Percentiles rank a stretch among this genome's conserved stretches.
Conservation (phyloP, 164 flowering plant species). For the Vitis labrusca region DNA sequence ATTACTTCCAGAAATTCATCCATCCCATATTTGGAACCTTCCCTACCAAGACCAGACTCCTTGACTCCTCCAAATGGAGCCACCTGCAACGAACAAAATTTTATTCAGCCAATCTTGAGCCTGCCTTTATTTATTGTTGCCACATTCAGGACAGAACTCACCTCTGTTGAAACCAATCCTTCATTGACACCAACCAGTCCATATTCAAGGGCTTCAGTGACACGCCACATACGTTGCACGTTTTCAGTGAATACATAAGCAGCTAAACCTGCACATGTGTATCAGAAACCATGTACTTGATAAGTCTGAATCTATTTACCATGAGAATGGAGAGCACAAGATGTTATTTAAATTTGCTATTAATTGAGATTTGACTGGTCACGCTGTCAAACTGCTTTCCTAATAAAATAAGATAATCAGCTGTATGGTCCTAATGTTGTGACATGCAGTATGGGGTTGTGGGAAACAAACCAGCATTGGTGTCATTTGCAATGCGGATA, state of each 20-base stretch:
- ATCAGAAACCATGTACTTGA: neutral
- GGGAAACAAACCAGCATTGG: conserved; percentile 68
- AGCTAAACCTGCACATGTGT: conserved; percentile 66
- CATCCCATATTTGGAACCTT: conserved; percentile 95
- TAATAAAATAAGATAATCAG: neutral
- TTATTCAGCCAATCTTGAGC: neutral
- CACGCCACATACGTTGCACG: conserved; percentile 90
- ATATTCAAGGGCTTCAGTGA: conserved; percentile 93
- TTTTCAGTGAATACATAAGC: conserved; percentile 82
- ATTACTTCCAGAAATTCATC: conserved; percentile 90
- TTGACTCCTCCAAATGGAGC: conserved; percentile 98
- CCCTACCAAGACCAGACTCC: conserved; percentile 96
- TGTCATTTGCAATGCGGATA: conserved; percentile 81
- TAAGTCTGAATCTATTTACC: too few species aligned
- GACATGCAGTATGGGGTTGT: too few species aligned
- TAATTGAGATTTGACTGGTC: neutral
- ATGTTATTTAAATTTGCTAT: too few species aligned
- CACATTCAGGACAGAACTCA: conserved; percentile 13
- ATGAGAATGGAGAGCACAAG: too few species aligned
- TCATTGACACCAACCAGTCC: conserved; percentile 96
- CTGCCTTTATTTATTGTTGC: neutral
- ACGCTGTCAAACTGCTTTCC: conserved; percentile 1
- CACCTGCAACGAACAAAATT: conserved; percentile 51
- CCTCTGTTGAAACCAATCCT: conserved; percentile 96
- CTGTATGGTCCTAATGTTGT: neutral